Evolutionary conservation across 352 stramenopile species (phyloP).

Genomic region (Phytopythium oedochilum): DNA sequence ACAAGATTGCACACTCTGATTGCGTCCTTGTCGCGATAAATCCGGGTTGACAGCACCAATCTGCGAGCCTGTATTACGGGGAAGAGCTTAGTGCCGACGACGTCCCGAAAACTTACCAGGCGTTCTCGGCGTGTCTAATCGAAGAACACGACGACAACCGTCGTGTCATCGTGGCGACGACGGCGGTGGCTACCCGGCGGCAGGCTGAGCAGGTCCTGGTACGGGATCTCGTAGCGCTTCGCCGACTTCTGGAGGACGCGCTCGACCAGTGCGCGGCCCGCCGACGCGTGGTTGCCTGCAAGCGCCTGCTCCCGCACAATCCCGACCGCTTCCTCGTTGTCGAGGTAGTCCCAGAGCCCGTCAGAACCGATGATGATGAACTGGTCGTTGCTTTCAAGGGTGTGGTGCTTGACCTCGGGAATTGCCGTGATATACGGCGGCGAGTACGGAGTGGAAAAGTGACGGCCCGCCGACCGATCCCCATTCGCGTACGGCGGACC

Average conservation of each 20-base stretch:
- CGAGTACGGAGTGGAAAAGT: slow-evolving; percentile 87
- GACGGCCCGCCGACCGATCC: slow-evolving; percentile 79
- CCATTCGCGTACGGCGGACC: slow-evolving; percentile 70
- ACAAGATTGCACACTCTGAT: background rate
- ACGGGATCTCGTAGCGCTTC: slow-evolving; percentile 70
- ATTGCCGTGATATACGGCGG: slow-evolving; percentile 92
- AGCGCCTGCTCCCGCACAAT: slow-evolving; percentile 73
- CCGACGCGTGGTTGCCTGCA: slow-evolving; percentile 63
- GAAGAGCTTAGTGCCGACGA: background rate
- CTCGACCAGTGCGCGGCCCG: slow-evolving; percentile 73
- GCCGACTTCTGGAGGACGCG: slow-evolving; percentile 74
- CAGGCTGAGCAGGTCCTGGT: slow-evolving; percentile 79
- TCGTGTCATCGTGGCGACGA: slow-evolving; percentile 92
- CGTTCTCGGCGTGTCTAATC: slow-evolving; percentile 21
- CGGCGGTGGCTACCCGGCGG: slow-evolving; percentile 77
- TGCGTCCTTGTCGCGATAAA: background rate
- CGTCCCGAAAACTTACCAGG: background rate
- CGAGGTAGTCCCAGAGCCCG: slow-evolving; percentile 97
- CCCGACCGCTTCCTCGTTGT: slow-evolving; percentile 93
- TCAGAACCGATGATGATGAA: slow-evolving; percentile 98
- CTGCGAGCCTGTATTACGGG: background rate
- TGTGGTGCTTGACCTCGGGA: slow-evolving; percentile 73
- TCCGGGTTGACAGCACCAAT: background rate
- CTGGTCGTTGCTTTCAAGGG: slow-evolving; percentile 79
- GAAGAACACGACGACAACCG: slow-evolving; percentile 88